phyloP scores from a whole-genome alignment of 805 yeast genomes.

The Lachancea thermotolerans region DNA sequence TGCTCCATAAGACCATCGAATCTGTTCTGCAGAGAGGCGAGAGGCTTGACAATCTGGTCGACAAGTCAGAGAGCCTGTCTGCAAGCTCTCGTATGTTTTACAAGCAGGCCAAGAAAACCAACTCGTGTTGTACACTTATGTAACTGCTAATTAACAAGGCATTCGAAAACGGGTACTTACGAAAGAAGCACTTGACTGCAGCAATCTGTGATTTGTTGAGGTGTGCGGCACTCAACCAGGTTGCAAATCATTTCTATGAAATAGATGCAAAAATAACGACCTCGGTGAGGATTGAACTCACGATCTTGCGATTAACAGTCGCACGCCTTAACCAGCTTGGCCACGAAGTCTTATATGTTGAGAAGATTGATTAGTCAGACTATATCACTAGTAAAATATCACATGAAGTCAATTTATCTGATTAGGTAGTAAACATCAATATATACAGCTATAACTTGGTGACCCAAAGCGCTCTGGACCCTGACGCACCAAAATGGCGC shows the following conservation, averaged over 20 bases:
- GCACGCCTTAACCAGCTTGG: slow-evolving; percentile 59
- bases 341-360: slow-evolving; percentile 38
- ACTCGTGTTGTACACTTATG: slow-evolving; percentile 79
- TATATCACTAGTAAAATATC: too few species aligned
- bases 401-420: too few species aligned
- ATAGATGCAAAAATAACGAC: slow-evolving; percentile 30
- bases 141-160: slow-evolving; percentile 21
- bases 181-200: not conserved
- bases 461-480: not conserved
- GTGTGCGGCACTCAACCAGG: not conserved
- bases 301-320: slow-evolving; percentile 62
- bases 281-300: slow-evolving; percentile 55
- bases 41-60: slow-evolving; percentile 87
- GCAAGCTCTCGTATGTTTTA: slow-evolving; percentile 88
- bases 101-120: slow-evolving; percentile 93
- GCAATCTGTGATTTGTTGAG: not conserved
- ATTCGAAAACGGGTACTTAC: not conserved
- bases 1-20: slow-evolving; percentile 91
- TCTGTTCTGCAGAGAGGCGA: slow-evolving; percentile 94
- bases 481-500: not conserved
- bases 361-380: too few species aligned
- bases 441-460: too few species aligned
- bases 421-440: too few species aligned
- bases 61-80: slow-evolving; percentile 89
- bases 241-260: not conserved